Evolutionary conservation across 345 rosid species (phyloP), one percentile per base, ranked within the genome.

Genomic region (Lumnitzera littorea): DNA sequence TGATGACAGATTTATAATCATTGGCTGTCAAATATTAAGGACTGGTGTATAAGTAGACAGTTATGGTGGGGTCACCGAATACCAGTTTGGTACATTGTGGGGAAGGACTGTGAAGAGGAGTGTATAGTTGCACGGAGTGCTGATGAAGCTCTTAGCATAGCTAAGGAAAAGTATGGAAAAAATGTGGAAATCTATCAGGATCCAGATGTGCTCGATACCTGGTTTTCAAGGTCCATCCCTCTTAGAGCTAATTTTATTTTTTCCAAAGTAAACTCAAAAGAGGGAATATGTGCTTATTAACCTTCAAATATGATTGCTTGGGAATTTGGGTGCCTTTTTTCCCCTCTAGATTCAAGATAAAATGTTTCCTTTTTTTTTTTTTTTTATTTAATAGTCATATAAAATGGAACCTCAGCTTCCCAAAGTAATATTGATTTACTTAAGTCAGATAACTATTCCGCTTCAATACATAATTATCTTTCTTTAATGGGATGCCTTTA

Each of bases 11-110:
- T 85, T 48, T 92, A 92, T 68, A 84, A 89, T 72, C 94, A 92
- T 66, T 92, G 96, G 98, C 82, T 89, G 63, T 85, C 96, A 72
- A 92, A 92, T 78, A 92, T 92, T 55, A 89, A 89, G 74, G 98
- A 92, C 70, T 92, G 98, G 98, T 92, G 98, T 75, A 89, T 92
- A 79, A 92, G 98, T 74, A 84, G 98, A 68, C 98, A 92, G 65
- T 77, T 92, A 7, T 92, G 98, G 98, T 89, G 98, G 98, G 98
- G 96, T 51, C 96, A 92, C 69, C 96, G 96, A 46, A 89, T 92
- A 79, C 98, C 98, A 43, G 96, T 92, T 76, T 92, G 98, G 98
- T 92, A 92, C 62, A 78, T 92, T 67, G 87, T 64, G 59, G 98
- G 98, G 56, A 89, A 78, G 77, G 85, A 85, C 61, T 72, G 77